Base-by-base conservation (phyloP, 2,329 filamentous ascomycete species). In the Berkeleyomyces basicola region DNA sequence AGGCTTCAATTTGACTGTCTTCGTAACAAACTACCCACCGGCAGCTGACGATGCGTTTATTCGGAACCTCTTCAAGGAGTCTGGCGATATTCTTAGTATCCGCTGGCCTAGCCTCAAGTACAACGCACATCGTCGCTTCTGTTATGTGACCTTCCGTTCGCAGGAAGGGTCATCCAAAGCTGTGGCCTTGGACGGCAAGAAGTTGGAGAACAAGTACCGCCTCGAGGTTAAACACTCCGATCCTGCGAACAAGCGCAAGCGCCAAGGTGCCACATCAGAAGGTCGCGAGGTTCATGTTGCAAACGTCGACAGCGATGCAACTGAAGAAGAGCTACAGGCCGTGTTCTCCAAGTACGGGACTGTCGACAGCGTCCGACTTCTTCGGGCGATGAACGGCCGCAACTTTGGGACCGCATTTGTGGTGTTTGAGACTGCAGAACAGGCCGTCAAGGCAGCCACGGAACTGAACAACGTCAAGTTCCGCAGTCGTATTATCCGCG, bases 21-120 rank as follows among this genome's bases (percentile, higher is more conserved):
- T 87, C 70, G 83, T 97, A 42, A 86, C 91, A 51, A 99, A 99
- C 70, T 99, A 91, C 70, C 90, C 91, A 2, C 82, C 87, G 0
- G 78, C 81, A 23, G 86, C 86, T 7, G 87, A 91, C 69, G 86
- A 91, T 67, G 72, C 75, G 2, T 88, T 82, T 68, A 79, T 93
- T 31, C 81, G 82, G 47, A 72, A 81, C 43, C 73, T 92, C 2
- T 92, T 92, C 73, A 78, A 80, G 65, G 77, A 82, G 64, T 92
- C 85, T 69, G 93, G 93, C 51, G 83, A 92, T 51, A 85, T 99
- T 62, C 78, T 95, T 62, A 88, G 86, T 69, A 80, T 97, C 61
- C 86, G 93, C 31, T 93, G 93, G 74, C 93, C 93, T 1, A 96
- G 90, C 63, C 81, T 99, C 60, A 95, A 95, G 71, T 90, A 81